These are phyloP conservation scores for Graphium sp. DNA, from an alignment of 2,329 filamentous ascomycete genomes.

Conservation along the genomic window DNA sequence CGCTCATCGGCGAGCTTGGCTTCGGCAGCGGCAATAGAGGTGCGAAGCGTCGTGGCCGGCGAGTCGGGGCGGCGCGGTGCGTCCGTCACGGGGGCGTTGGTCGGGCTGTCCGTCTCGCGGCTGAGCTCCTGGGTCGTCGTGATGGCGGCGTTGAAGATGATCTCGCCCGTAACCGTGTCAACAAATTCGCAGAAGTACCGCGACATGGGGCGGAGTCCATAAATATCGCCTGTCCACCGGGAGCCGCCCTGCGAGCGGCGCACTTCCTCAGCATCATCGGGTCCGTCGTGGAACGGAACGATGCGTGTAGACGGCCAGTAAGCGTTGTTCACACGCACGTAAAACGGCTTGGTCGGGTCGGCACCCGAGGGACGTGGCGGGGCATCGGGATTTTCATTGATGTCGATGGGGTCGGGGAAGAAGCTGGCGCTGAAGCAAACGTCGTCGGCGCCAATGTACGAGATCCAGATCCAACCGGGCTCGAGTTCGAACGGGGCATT, in stretches of 20 bases:
- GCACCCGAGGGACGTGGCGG: slow-evolving; percentile 23
- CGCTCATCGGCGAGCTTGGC: slow-evolving; percentile 54
- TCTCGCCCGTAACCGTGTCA: slow-evolving; percentile 43
- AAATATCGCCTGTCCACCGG: slow-evolving; percentile 57
- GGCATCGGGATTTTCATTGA: slow-evolving; percentile 13
- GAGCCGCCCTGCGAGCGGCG: slow-evolving; percentile 21
- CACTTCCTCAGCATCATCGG: slow-evolving; percentile 1
- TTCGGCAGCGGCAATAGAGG: slow-evolving; percentile 58
- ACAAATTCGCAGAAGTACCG: slow-evolving; percentile 71
- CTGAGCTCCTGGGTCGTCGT: slow-evolving; percentile 41
- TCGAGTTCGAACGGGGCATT: slow-evolving; percentile 57
- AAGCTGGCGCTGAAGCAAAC: slow-evolving; percentile 60
- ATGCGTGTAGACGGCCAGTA: slow-evolving; percentile 68
- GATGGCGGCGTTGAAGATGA: slow-evolving; percentile 57
- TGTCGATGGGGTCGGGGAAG: slow-evolving; percentile 23
- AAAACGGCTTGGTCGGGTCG: slow-evolving; percentile 59
- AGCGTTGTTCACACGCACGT: slow-evolving; percentile 62
- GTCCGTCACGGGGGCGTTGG: slow-evolving; percentile 12
- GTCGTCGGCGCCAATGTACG: slow-evolving; percentile 62
- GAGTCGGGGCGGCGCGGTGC: slow-evolving; percentile 54
- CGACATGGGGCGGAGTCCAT: slow-evolving; percentile 50
- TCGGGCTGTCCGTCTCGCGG: slow-evolving; percentile 11
- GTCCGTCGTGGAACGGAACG: slow-evolving; percentile 23
- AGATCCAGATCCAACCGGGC: slow-evolving; percentile 64
- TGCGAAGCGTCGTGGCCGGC: slow-evolving; percentile 59